Conservation (phyloP, 2,329 filamentous ascomycete genomes). For the Talaromyces albobiverticillius region DNA sequence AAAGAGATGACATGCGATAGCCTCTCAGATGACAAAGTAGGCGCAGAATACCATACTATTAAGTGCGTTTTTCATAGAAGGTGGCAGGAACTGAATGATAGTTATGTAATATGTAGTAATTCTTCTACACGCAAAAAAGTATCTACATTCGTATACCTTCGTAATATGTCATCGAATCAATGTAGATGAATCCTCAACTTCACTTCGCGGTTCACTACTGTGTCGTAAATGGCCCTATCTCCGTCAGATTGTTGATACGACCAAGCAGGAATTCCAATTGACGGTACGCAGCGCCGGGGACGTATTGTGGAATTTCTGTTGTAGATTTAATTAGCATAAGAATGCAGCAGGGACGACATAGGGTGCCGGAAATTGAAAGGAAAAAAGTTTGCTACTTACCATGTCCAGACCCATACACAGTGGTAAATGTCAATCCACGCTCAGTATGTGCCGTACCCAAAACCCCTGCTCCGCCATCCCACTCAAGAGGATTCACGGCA, state of each 20-base stretch:
- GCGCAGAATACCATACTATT: neutral
- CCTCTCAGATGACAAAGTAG: neutral
- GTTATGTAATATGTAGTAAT: too few species aligned
- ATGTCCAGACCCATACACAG: conserved; percentile 14
- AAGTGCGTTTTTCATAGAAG: neutral
- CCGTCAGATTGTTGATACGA: conserved; percentile 36
- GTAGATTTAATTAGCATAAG: neutral
- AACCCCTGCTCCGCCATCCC: conserved; percentile 62
- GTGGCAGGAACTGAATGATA: too few species aligned
- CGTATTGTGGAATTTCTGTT: conserved; percentile 15
- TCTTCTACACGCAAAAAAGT: too few species aligned
- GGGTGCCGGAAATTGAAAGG: too few species aligned
- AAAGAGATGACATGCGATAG: too few species aligned
- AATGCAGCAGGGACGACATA: too few species aligned
- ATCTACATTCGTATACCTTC: too few species aligned
- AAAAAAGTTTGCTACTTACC: too few species aligned
- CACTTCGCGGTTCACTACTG: neutral
- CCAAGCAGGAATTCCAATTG: conserved; percentile 77
- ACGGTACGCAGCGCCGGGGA: conserved; percentile 60
- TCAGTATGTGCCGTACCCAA: conserved; percentile 71
- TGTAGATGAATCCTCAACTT: neutral
- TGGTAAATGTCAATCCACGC: conserved; percentile 50
- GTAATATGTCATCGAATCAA: neutral
- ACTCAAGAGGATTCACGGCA: conserved; percentile 38
- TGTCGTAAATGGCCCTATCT: conserved; percentile 10